These are phyloP conservation scores for Ceratobasidium sp. DNA, from an alignment of 1,284 basidiomycete species.

Conservation along the genomic window DNA sequence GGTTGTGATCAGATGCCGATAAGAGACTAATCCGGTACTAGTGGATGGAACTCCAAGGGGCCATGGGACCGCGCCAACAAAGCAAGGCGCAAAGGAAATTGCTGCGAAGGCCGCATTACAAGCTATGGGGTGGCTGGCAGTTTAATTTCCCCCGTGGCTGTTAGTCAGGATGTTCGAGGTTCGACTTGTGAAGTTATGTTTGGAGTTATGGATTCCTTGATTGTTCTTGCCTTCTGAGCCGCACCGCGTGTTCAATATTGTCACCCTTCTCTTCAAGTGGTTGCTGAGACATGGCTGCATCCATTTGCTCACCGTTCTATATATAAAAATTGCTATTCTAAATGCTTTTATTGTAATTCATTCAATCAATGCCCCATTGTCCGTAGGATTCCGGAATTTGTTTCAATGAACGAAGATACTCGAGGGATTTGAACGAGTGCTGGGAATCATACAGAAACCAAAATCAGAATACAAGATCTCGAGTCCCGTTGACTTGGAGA, in stretches of 20 bases:
- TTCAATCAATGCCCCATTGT: background rate
- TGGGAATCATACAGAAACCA: background rate
- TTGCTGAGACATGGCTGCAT: background rate
- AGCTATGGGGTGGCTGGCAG: slow-evolving; percentile 28
- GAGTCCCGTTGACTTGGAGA: background rate
- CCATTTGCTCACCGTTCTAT: background rate
- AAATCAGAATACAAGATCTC: background rate
- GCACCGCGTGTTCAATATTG: background rate
- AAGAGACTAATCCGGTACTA: background rate
- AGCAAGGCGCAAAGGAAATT: slow-evolving; percentile 39
- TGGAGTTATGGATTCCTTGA: background rate
- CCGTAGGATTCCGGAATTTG: background rate
- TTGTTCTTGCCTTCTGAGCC: background rate
- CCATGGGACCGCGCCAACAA: slow-evolving; percentile 38
- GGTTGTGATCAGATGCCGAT: slow-evolving; percentile 15
- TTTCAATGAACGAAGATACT: background rate
- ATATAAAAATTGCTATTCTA: background rate
- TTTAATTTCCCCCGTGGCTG: background rate
- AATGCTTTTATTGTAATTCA: background rate
- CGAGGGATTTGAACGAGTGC: background rate
- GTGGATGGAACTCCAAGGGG: slow-evolving; percentile 35
- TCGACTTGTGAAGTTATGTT: no score
- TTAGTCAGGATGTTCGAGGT: no score
- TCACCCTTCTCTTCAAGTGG: background rate
- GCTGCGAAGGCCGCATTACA: slow-evolving; percentile 27